phyloP scores from a whole-genome alignment of 768 basidiomycete genomes.

The Russula brevipes region DNA sequence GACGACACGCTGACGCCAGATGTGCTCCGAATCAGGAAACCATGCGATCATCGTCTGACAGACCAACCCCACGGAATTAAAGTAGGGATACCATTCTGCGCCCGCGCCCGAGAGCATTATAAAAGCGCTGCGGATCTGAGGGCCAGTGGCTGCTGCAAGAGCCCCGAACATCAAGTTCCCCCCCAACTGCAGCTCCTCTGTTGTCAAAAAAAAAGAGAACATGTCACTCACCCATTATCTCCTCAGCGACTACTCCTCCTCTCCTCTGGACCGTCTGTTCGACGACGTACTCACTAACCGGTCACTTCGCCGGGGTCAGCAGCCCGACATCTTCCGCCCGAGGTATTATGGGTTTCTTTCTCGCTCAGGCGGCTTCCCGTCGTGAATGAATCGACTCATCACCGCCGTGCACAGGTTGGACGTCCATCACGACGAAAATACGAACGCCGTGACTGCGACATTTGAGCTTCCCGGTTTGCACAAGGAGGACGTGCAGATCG shows the following conservation, averaged over 20 bases:
- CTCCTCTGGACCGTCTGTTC: constrained; percentile 42
- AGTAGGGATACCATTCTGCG: no score
- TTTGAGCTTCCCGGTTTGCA: constrained; percentile 56
- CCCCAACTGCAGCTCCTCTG: background rate
- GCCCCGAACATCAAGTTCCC: no score
- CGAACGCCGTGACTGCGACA: constrained; percentile 46
- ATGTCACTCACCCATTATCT: constrained; percentile 37
- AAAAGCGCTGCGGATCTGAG: background rate
- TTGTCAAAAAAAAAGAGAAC: background rate
- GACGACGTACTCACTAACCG: constrained; percentile 37
- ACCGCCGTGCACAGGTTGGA: constrained; percentile 41
- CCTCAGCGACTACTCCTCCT: constrained; percentile 35
- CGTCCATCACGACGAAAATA: constrained; percentile 45
- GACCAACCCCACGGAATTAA: no score
- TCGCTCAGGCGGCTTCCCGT: background rate
- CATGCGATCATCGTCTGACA: background rate
- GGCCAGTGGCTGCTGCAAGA: background rate
- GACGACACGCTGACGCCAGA: no score
- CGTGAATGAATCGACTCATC: background rate
- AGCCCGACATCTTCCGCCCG: constrained; percentile 14
- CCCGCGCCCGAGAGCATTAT: background rate
- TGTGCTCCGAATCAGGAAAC: background rate
- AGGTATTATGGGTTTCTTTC: constrained; percentile 6
- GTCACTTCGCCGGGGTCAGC: constrained; percentile 16
- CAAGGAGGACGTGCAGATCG: constrained; percentile 48